Conservation (phyloP, 2,329 filamentous ascomycete genomes). For the Fusarium sp. region DNA sequence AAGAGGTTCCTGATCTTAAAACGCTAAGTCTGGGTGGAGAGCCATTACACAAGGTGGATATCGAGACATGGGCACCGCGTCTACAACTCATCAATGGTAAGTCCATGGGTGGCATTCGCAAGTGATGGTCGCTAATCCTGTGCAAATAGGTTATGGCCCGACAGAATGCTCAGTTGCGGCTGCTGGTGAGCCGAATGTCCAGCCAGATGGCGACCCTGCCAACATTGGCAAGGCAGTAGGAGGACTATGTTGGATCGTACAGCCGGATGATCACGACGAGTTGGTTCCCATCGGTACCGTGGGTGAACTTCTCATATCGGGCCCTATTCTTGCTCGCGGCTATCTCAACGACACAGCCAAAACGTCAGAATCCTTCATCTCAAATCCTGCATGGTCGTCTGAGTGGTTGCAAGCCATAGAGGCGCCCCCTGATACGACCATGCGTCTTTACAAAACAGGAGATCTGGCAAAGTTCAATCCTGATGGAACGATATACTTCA, state of each 20-base stretch:
- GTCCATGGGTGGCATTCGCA: too few relatives aligned
- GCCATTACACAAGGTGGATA: too few relatives aligned
- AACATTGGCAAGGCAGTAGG: constrained; percentile 12
- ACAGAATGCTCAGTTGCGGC: constrained; percentile 5
- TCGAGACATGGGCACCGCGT: too few relatives aligned
- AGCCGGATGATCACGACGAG: constrained; percentile 15
- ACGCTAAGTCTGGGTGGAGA: too few relatives aligned
- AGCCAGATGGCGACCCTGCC: neutral
- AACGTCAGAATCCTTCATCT: constrained; percentile 13
- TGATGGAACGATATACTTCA: constrained; percentile 52
- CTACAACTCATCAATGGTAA: too few relatives aligned
- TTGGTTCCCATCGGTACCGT: constrained; percentile 40
- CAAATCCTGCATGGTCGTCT: neutral
- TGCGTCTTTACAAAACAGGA: constrained; percentile 18
- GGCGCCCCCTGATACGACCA: neutral
- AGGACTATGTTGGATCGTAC: constrained; percentile 6
- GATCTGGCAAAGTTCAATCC: constrained; percentile 41
- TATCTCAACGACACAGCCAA: constrained; percentile 22
- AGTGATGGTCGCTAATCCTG: too few relatives aligned
- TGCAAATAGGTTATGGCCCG: neutral
- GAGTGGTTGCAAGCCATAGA: too few relatives aligned
- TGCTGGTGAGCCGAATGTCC: neutral
- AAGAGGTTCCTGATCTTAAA: too few relatives aligned
- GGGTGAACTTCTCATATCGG: constrained; percentile 60
- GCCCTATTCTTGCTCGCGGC: constrained; percentile 63